These are phyloP conservation scores for Chenopodium berlandieri DNA, from an alignment of 148 eudicot genomes.

Conservation along the genomic window DNA sequence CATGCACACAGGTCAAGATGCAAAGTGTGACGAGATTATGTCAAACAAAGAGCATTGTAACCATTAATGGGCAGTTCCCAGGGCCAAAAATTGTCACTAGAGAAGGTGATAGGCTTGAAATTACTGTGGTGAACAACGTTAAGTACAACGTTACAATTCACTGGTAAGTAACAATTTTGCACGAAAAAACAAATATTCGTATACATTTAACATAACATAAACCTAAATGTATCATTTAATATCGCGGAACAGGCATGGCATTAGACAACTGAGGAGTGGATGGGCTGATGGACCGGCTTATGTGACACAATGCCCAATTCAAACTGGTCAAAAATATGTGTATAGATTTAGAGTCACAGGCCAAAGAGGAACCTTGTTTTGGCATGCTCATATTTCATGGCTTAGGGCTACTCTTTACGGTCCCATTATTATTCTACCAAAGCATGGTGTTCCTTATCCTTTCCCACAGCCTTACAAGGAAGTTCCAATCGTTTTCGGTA, in stretches of 20 bases:
- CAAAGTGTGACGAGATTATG: slow-evolving; percentile 34
- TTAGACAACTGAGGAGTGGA: slow-evolving; percentile 24
- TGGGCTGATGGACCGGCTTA: slow-evolving; percentile 36
- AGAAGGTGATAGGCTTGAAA: slow-evolving; percentile 35
- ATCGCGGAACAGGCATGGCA: slow-evolving; percentile 20
- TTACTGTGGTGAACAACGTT: slow-evolving; percentile 27
- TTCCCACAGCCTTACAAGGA: slow-evolving; percentile 32
- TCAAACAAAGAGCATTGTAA: slow-evolving; percentile 31
- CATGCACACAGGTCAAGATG: slow-evolving; percentile 26
- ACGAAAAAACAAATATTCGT: too few relatives aligned
- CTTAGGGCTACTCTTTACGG: slow-evolving; percentile 33
- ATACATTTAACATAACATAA: too few relatives aligned
- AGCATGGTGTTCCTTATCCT: slow-evolving; percentile 23
- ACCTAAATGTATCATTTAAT: not conserved
- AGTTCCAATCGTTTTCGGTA: slow-evolving; percentile 30
- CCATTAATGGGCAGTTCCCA: slow-evolving; percentile 32
- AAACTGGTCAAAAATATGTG: slow-evolving; percentile 26
- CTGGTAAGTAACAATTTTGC: slow-evolving; percentile 24
- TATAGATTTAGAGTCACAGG: slow-evolving; percentile 27
- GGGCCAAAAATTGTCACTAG: slow-evolving; percentile 32
- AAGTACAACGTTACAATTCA: slow-evolving; percentile 35
- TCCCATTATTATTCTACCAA: slow-evolving; percentile 28
- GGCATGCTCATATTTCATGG: slow-evolving; percentile 36
- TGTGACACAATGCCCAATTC: slow-evolving; percentile 35
- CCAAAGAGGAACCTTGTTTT: slow-evolving; percentile 33